Conservation (phyloP, 2,329 filamentous ascomycete genomes). For the Alternaria sp. region DNA sequence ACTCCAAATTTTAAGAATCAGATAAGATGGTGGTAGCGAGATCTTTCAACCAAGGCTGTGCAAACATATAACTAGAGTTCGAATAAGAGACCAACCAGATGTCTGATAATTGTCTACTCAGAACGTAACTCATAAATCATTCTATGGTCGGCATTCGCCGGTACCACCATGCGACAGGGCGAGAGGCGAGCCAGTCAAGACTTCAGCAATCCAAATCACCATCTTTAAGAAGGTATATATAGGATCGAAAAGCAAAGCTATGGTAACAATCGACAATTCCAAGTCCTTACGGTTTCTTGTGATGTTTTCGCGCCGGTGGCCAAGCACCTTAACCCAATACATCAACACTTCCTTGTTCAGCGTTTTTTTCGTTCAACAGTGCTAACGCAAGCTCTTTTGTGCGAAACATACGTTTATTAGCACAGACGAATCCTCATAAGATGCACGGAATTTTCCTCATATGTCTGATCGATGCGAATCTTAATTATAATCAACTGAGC, state of each 20-base stretch:
- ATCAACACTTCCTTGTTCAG: not conserved
- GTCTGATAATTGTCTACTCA: not conserved
- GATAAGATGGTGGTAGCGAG: not conserved
- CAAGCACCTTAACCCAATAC: not conserved
- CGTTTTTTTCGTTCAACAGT: not conserved
- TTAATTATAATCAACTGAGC: too few relatives aligned
- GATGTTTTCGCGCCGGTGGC: not conserved
- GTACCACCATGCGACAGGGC: accelerated
- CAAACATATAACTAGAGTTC: not conserved
- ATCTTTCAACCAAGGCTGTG: not conserved
- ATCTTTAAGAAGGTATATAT: not conserved
- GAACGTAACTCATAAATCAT: too few relatives aligned
- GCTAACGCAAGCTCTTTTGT: not conserved
- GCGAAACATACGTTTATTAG: not conserved
- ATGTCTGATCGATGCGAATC: not conserved
- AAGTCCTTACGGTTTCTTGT: not conserved
- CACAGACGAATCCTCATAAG: not conserved
- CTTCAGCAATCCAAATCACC: not conserved
- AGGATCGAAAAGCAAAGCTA: not conserved
- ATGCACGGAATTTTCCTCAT: not conserved
- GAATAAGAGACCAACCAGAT: not conserved
- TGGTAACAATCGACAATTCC: not conserved
- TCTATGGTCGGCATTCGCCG: not conserved
- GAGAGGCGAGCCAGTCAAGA: not conserved
- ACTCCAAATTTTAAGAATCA: not conserved